Percentiles rank a stretch among this genome's conserved stretches.
Evolutionary conservation across 148 eudicot genomes (phyloP).

Genomic region (Cornus kousa): DNA sequence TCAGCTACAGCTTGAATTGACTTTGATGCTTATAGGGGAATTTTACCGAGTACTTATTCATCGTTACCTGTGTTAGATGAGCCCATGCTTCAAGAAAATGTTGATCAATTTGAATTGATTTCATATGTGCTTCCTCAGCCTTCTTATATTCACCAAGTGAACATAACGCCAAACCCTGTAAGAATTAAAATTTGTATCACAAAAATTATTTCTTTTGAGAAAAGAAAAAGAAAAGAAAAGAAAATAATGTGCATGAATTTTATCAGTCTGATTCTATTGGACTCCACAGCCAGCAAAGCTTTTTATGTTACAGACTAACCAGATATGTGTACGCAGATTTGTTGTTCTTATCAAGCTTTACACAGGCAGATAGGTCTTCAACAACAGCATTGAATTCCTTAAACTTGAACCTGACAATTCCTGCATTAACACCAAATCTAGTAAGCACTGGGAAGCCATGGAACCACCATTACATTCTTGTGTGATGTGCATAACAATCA

Average conservation of each 20-base stretch:
- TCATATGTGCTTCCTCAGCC: constrained; percentile 88
- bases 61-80: constrained; percentile 80
- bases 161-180: constrained; percentile 83
- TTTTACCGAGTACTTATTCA: neutral
- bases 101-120: constrained; percentile 66
- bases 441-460: neutral
- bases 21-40: constrained; percentile 1
- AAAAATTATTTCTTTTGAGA: neutral
- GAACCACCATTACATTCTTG: neutral
- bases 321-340: constrained; percentile 91
- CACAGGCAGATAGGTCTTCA: constrained; percentile 81
- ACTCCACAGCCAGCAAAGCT: constrained; percentile 2
- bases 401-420: constrained; percentile 90
- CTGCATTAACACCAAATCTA: constrained; percentile 39
- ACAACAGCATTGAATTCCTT: constrained; percentile 89
- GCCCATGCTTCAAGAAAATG: constrained; percentile 89
- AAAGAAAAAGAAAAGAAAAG: neutral
- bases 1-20: neutral
- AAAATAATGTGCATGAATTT: neutral
- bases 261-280: neutral
- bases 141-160: constrained; percentile 75
- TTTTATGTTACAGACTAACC: constrained; percentile 41
- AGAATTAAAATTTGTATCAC: neutral
- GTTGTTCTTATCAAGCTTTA: constrained; percentile 63
- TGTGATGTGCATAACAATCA: constrained; percentile 4